Percentiles rank a stretch among this genome's conserved stretches.
Evolutionary conservation across 768 basidiomycete species (phyloP).

Genomic region (Suillus bovinus): DNA sequence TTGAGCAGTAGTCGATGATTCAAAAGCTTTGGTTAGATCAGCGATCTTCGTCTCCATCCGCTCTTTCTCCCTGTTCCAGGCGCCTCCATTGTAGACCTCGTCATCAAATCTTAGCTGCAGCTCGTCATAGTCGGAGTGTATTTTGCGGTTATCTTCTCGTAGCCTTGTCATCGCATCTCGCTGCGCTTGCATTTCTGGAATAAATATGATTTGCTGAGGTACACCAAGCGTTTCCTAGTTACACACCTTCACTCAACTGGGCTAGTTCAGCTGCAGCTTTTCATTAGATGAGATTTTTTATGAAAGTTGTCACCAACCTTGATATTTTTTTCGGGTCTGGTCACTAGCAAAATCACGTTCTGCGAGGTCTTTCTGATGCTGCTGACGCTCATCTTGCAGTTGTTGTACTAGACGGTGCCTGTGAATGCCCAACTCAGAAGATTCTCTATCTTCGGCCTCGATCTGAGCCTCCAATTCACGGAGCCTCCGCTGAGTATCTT

Average conservation of each 20-base stretch:
- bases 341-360: conserved; percentile 78
- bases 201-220: neutral
- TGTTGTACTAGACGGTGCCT: conserved; percentile 72
- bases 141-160: conserved; percentile 78
- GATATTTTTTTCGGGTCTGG: conserved; percentile 85
- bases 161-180: conserved; percentile 73
- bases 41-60: conserved; percentile 80
- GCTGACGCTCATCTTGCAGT: conserved; percentile 76
- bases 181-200: conserved; percentile 72
- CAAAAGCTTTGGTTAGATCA: conserved; percentile 75
- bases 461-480: conserved; percentile 62
- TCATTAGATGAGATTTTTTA: conserved; percentile 1
- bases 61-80: conserved; percentile 89
- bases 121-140: conserved; percentile 74
- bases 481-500: conserved; percentile 50
- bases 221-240: conserved; percentile 2
- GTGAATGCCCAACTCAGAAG: conserved; percentile 62
- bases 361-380: conserved; percentile 76
- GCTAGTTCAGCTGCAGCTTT: conserved; percentile 62
- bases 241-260: conserved; percentile 73
- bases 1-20: conserved; percentile 68
- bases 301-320: conserved; percentile 46
- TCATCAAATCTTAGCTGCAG: conserved; percentile 75
- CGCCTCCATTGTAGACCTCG: conserved; percentile 72
- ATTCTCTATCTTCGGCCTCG: conserved; percentile 67